A percentile compares a stretch with the other conserved stretches of the same genome.
Evolutionary conservation across 1,284 basidiomycete species (phyloP).

Genomic region (Heterobasidion parviporum): DNA sequence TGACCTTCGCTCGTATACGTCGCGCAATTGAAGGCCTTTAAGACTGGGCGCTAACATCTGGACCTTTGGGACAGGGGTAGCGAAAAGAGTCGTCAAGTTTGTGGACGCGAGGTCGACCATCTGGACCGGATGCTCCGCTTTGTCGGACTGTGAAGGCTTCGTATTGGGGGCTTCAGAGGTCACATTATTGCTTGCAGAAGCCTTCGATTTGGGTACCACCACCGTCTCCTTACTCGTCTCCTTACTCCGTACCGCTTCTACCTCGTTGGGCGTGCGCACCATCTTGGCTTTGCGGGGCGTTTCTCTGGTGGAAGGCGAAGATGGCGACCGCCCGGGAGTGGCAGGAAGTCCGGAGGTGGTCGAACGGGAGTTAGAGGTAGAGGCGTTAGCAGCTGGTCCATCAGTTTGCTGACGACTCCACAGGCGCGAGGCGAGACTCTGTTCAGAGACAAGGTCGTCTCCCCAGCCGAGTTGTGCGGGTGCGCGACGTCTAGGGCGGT

Average conservation of each 20-base stretch:
- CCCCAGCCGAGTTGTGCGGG: background rate
- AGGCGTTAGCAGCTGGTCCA: background rate
- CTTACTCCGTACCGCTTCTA: too few species aligned
- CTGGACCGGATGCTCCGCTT: too few species aligned
- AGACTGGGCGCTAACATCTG: background rate
- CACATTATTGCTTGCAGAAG: too few species aligned
- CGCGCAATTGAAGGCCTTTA: background rate
- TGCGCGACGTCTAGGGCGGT: too few species aligned
- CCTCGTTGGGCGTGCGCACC: too few species aligned
- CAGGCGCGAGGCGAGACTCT: background rate
- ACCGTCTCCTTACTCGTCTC: too few species aligned
- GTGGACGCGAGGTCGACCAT: too few species aligned
- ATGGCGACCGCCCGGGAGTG: background rate
- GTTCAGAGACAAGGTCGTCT: background rate
- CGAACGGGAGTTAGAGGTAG: background rate
- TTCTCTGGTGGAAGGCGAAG: too few species aligned
- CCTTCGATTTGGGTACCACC: too few species aligned
- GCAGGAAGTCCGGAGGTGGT: background rate
- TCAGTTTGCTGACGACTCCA: background rate
- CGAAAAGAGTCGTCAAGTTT: background rate
- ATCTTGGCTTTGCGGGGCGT: too few species aligned
- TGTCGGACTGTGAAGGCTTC: too few species aligned
- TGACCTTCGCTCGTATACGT: conserved; percentile 26
- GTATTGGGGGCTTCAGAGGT: too few species aligned
- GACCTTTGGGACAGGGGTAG: background rate